Percentiles rank a stretch among this genome's conserved stretches.
These are phyloP conservation scores for Fusarium drepaniforme DNA, from an alignment of 2,329 filamentous ascomycete genomes.

Conservation along the genomic window DNA sequence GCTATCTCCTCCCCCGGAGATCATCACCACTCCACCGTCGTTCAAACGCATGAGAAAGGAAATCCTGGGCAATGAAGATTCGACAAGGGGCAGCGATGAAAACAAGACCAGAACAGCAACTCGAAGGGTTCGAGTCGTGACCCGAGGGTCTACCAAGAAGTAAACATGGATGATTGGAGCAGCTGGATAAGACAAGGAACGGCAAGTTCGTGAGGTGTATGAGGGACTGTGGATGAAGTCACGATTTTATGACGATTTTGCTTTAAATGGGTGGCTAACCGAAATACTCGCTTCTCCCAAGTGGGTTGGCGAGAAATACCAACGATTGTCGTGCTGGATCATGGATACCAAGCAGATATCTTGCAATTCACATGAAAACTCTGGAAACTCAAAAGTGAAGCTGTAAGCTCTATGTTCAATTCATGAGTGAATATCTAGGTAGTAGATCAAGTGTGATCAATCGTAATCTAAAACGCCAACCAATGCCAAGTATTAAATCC, in stretches of 20 bases:
- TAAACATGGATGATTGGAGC: neutral
- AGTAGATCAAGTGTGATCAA: constrained; percentile 34
- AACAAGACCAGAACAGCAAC: neutral
- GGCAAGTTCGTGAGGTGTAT: neutral
- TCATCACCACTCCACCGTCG: constrained; percentile 31
- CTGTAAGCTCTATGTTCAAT: constrained; percentile 33
- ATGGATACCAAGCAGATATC: neutral
- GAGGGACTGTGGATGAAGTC: neutral
- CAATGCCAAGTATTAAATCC: constrained; percentile 41
- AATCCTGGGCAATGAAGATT: neutral
- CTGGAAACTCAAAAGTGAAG: neutral
- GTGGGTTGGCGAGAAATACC: neutral
- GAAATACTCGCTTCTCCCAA: neutral
- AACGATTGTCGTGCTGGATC: neutral
- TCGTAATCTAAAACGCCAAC: constrained; percentile 42
- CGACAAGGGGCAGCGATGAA: neutral
- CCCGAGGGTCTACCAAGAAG: neutral
- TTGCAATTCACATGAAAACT: neutral
- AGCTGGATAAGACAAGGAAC: neutral
- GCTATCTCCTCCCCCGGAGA: constrained; percentile 32
- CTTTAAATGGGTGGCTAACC: neutral
- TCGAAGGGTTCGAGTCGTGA: neutral
- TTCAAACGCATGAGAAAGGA: neutral
- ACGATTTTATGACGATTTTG: neutral
- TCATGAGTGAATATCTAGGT: constrained; percentile 34